Evolutionary conservation across 768 basidiomycete species (phyloP).

Genomic region (Pleurotus platypus): DNA sequence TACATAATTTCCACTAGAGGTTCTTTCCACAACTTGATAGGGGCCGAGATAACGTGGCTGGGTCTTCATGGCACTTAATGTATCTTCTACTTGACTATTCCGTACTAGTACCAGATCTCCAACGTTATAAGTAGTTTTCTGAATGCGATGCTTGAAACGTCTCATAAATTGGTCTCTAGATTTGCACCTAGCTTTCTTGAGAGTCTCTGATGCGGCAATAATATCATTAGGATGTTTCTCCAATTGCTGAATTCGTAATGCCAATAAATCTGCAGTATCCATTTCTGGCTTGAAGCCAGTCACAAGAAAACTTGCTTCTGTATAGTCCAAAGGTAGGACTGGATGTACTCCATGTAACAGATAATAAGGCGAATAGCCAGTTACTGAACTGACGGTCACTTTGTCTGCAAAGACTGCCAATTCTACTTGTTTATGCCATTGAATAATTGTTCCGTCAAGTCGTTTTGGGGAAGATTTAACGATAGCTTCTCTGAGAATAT

Average conservation of each 20-base stretch:
- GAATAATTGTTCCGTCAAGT: not conserved
- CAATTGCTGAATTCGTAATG: constrained; percentile 19
- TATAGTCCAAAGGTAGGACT: constrained; percentile 26
- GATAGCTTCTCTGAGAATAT: constrained; percentile 24
- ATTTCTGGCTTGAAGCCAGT: constrained; percentile 12
- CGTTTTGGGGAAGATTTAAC: constrained; percentile 6
- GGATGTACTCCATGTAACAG: constrained; percentile 25
- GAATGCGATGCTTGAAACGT: too few species aligned
- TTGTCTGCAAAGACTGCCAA: constrained; percentile 14
- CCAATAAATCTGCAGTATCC: constrained; percentile 15
- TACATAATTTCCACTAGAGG: too few species aligned
- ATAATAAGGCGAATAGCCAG: constrained; percentile 19
- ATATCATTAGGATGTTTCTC: constrained; percentile 16
- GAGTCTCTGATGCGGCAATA: constrained; percentile 8
- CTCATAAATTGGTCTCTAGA: constrained; percentile 8
- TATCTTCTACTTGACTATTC: too few species aligned
- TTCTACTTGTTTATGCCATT: not conserved
- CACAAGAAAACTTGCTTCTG: constrained; percentile 26
- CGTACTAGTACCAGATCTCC: too few species aligned
- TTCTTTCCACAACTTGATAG: too few species aligned
- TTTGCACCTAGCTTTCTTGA: constrained; percentile 15
- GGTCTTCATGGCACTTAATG: too few species aligned
- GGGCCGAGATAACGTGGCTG: too few species aligned
- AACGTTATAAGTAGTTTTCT: too few species aligned
- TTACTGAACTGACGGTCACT: constrained; percentile 14